phyloP scores from a whole-genome alignment of 495 filamentous ascomycete species.

The Stereocaulon alpinum region DNA sequence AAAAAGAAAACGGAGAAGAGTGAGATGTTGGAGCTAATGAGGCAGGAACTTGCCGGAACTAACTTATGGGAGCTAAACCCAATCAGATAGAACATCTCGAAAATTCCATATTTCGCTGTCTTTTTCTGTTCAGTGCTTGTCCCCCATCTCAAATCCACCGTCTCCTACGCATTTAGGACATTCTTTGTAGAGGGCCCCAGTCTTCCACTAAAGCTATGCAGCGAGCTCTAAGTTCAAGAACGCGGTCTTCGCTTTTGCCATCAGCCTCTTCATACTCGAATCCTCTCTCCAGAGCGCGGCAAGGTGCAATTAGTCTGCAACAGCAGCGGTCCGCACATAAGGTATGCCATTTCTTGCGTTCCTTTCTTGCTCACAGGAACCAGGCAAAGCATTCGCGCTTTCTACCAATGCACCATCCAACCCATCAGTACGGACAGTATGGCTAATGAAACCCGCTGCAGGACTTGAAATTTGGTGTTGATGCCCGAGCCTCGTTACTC shows the following conservation, averaged over 20 bases:
- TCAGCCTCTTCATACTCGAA: conserved; percentile 42
- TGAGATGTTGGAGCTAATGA: too few relatives aligned
- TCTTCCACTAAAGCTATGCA: conserved; percentile 44
- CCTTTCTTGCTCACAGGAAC: conserved; percentile 10
- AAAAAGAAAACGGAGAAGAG: not conserved
- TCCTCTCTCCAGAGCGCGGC: conserved; percentile 23
- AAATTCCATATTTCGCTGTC: not conserved
- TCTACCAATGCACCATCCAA: too few relatives aligned
- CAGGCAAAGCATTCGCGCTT: not conserved
- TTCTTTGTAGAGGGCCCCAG: conserved; percentile 21
- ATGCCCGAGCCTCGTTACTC: conserved; percentile 78
- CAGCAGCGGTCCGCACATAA: conserved; percentile 92
- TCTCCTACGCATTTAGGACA: conserved; percentile 22
- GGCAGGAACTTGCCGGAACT: not conserved
- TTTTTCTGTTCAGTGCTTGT: conserved; percentile 5
- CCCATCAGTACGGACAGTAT: too few relatives aligned
- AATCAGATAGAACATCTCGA: conserved; percentile 4
- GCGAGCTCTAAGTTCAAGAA: conserved; percentile 55
- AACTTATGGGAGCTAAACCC: not conserved
- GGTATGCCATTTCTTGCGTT: conserved; percentile 41
- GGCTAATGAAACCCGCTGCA: conserved; percentile 25
- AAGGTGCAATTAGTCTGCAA: conserved; percentile 49
- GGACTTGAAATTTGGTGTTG: conserved; percentile 98
- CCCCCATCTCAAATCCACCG: conserved; percentile 18
- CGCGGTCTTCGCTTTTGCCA: conserved; percentile 59